Evolutionary conservation across 108 stramenopile genomes (phyloP).

Genomic region (Fragilaria radians): DNA sequence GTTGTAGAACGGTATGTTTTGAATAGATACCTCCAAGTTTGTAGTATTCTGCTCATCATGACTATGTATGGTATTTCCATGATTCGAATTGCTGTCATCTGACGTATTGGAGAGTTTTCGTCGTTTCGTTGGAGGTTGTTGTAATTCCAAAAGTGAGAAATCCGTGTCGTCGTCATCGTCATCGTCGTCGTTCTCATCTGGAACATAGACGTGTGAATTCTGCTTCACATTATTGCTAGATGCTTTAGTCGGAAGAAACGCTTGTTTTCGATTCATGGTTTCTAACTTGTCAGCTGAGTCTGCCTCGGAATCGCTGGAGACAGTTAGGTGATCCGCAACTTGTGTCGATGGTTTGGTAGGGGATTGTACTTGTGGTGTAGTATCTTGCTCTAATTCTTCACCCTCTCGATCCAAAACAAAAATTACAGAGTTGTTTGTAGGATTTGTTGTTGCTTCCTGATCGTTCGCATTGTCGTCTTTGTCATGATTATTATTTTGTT

Average conservation of each 20-base stretch:
- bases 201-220: slow-evolving; percentile 3
- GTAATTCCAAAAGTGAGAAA: too few relatives aligned
- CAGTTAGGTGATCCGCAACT: slow-evolving; percentile 1
- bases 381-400: slow-evolving; percentile 7
- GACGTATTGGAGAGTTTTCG: too few relatives aligned
- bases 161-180: slow-evolving; percentile 26
- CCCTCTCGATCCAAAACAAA: slow-evolving; percentile 70
- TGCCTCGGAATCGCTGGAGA: slow-evolving; percentile 4
- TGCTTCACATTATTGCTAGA: slow-evolving; percentile 2
- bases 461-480: slow-evolving; percentile 16
- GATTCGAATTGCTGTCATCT: too few relatives aligned
- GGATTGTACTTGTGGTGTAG: neutral
- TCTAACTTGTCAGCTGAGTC: slow-evolving; percentile 11
- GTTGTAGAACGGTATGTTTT: too few relatives aligned
- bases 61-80: too few relatives aligned
- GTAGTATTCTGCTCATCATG: too few relatives aligned
- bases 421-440: slow-evolving; percentile 17
- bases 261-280: slow-evolving; percentile 6
- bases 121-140: slow-evolving; percentile 26
- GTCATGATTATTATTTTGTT: neutral
- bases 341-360: neutral
- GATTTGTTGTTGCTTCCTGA: neutral
- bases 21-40: slow-evolving; percentile 34
- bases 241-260: too few relatives aligned
- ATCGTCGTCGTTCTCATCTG: slow-evolving; percentile 16